These are phyloP conservation scores for Postia placenta DNA, from an alignment of 768 basidiomycete genomes.

Conservation along the genomic window DNA sequence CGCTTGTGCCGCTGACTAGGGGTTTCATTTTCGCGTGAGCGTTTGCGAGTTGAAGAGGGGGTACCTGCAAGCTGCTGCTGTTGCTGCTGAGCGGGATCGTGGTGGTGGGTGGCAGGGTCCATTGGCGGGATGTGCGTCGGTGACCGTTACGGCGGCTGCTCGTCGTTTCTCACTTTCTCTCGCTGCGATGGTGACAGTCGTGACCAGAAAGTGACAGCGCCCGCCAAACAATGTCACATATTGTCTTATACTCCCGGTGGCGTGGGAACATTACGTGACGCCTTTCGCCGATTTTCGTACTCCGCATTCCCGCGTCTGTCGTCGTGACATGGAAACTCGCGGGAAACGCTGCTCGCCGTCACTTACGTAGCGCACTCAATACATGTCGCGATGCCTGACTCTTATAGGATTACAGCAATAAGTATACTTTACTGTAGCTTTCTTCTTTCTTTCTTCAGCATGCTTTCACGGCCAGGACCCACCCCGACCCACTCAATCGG, in stretches of 20 bases:
- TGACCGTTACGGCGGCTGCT: slow-evolving; percentile 12
- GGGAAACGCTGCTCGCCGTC: background rate
- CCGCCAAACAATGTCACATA: slow-evolving; percentile 20
- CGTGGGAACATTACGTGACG: slow-evolving; percentile 18
- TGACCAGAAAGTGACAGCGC: slow-evolving; percentile 26
- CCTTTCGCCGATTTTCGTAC: slow-evolving; percentile 3
- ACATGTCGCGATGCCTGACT: background rate
- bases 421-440: slow-evolving; percentile 6
- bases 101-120: slow-evolving; percentile 16
- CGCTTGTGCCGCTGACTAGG: slow-evolving; percentile 68
- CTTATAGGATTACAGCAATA: background rate
- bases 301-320: too few relatives aligned
- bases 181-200: slow-evolving; percentile 25
- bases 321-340: too few relatives aligned
- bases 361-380: background rate
- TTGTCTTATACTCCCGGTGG: slow-evolving; percentile 21
- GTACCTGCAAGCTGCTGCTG: slow-evolving; percentile 12
- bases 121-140: slow-evolving; percentile 12
- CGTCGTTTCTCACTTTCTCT: slow-evolving; percentile 6
- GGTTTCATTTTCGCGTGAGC: slow-evolving; percentile 68
- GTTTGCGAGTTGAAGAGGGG: slow-evolving; percentile 37
- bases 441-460: slow-evolving; percentile 37
- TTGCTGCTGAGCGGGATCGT: slow-evolving; percentile 7
- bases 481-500: slow-evolving; percentile 91
- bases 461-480: slow-evolving; percentile 80